These are phyloP conservation scores for Tulasnella sp. DNA, from an alignment of 768 basidiomycete species.

Conservation along the genomic window DNA sequence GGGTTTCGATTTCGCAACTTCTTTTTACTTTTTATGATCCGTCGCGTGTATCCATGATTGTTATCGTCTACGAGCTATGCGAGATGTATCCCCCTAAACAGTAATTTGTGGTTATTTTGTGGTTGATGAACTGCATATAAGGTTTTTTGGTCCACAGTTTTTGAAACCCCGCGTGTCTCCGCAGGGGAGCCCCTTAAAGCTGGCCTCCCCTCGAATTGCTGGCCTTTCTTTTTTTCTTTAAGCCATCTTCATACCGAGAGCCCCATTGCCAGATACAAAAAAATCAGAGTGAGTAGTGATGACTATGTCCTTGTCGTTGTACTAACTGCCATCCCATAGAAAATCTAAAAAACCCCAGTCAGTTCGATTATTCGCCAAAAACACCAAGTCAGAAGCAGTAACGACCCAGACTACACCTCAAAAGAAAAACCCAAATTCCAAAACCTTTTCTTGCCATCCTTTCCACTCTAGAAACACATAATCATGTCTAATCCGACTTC, in stretches of 20 bases:
- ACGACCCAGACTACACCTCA: slow-evolving; percentile 50
- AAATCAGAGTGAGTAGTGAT: slow-evolving; percentile 59
- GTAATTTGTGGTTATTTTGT: no score
- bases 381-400: slow-evolving; percentile 89
- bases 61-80: no score
- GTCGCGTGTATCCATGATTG: no score
- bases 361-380: slow-evolving; percentile 51
- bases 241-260: background rate
- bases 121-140: no score
- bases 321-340: background rate
- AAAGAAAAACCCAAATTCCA: slow-evolving; percentile 24
- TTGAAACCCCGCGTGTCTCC: background rate
- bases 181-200: background rate
- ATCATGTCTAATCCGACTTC: slow-evolving; percentile 32
- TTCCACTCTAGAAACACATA: slow-evolving; percentile 6
- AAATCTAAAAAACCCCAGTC: slow-evolving; percentile 15
- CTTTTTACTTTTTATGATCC: background rate
- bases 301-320: slow-evolving; percentile 18
- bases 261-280: slow-evolving; percentile 27
- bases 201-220: background rate
- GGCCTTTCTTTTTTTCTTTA: background rate
- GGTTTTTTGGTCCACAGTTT: no score
- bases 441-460: slow-evolving; percentile 7
- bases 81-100: no score
- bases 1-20: background rate